Base-by-base conservation (phyloP, 108 stramenopile genomes). In the Pseudonitzschia multiseries region DNA sequence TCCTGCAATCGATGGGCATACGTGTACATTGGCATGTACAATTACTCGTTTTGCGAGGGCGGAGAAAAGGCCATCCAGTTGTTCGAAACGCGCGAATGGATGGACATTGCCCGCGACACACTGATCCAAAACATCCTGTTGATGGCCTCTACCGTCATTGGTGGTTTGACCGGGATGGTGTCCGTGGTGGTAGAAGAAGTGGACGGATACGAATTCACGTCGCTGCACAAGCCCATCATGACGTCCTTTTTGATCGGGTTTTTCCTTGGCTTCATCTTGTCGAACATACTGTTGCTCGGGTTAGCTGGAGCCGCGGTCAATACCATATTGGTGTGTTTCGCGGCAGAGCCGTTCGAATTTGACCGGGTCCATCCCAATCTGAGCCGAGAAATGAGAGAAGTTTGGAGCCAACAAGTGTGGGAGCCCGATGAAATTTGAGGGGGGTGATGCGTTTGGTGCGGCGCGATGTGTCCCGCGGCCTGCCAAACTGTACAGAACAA, bases 291-390 rank as follows among this genome's bases (percentile, higher is more conserved):
- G 56, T 33, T 84, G 60, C 52, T 90, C 51, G 86, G 87, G 36
- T 83, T 89, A n/a, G 79, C 94, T 27, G 88, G 80, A 20, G 80
- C 86, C 68, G 93, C 89, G 4, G 89, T 94, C 32, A 90, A 92
- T 50, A 89, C 93, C 13, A 82, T 95, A 43, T 83, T 92, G 76
- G 93, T 94, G 0, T 93, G 92, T 68, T 96, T 94, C 70, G 96
- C 96, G 31, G 90, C 93, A 57, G 91, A 76, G 8, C 91, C 93
- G 13, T 87, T 83, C 44, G 86, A 89, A 40, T 88, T 96, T 68
- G 85, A 92, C 62, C 76, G 74, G 52, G 92, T 88, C 72, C 93
- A 96, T 51, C 96, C 90, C 28, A 73, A 83, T 68, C 71, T 88
- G 3, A 91, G 85, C 68, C 73, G 77, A 24, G 83, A 93, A 79